Base-by-base conservation (phyloP, 176 grass and related monocot genomes). In the Raddia guianensis region DNA sequence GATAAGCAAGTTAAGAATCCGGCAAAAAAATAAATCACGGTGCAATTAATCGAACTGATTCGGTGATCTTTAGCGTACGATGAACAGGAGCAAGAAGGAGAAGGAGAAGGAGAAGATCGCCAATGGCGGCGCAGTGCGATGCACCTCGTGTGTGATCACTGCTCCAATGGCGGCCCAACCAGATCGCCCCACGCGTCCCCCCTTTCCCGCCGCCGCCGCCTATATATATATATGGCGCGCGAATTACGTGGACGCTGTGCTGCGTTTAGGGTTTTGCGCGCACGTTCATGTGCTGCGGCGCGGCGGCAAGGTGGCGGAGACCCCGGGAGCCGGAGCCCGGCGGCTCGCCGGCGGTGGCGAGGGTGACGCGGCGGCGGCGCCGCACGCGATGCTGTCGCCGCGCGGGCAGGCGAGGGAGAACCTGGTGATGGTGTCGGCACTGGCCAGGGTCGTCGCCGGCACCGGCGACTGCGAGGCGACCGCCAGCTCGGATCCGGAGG, bases 351-450 rank as follows among this genome's bases (percentile, higher is more conserved):
- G 44, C 44, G 77, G 4, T 3, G 72, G 43, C 7, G 60, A 42
- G 11, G 37, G 12, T 1, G 20, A 20, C 6, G 3, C 0, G 2
- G 0, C 15, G 35, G 43, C 50, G 2, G 1, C 42, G 18, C 20
- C 16, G 14, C 6, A 52, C 37, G 16, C 19, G 1, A 83, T 92
- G 78, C 13, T 92, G 66, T 83, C 86, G n/a, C 54, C 46, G 20
- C 12, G 80, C 46, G 67, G 79, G 9, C 78, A 81, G 43, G 86
- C 33, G 37, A 62, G 44, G 57, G 92, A 94, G 86, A 89, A 81
- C 68, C 43, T 73, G 1, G 8, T 55, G 15, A 94, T 94, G 86
- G 92, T 94, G 3, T 84, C 84, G 2, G 89, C 92, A 18, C 72
- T 94, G 49, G 52, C 86, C 2, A 78, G 56, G 20, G 92, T 94